These are phyloP conservation scores for Epithemia pelagica DNA, from an alignment of 108 stramenopile species.

Conservation along the genomic window DNA sequence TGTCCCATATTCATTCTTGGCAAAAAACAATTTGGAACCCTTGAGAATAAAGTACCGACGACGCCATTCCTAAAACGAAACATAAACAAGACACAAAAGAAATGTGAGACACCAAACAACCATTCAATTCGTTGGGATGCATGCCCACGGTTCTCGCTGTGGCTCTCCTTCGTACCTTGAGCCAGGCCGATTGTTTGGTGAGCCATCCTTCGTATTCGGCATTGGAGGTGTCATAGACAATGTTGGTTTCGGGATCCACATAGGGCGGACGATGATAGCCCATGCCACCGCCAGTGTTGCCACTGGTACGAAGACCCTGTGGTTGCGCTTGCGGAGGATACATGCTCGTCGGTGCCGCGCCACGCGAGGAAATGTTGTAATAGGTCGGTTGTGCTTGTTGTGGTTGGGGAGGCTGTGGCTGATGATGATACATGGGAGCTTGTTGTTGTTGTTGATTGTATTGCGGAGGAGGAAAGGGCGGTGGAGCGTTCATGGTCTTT, in stretches of 20 bases:
- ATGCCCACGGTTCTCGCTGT: background rate
- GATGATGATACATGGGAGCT: background rate
- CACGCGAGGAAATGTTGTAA: background rate
- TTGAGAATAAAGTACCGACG: conserved; percentile 97
- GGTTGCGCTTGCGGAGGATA: conserved; percentile 1
- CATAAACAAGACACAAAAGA: background rate
- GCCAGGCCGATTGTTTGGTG: conserved; percentile 88
- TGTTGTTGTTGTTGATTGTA: background rate
- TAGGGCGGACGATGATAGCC: conserved; percentile 52
- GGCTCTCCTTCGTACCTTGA: too few relatives aligned
- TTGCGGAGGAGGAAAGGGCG: background rate
- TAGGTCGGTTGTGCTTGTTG: background rate
- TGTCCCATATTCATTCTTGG: conserved; percentile 66
- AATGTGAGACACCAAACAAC: background rate
- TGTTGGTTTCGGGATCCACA: conserved; percentile 77
- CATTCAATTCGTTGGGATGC: background rate
- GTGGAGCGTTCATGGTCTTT: background rate
- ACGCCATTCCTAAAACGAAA: conserved; percentile 87
- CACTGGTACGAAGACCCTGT: background rate
- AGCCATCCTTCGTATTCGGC: conserved; percentile 88
- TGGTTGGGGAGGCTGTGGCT: background rate
- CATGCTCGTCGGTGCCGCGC: background rate
- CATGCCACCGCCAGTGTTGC: background rate
- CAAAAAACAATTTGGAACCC: conserved; percentile 94
- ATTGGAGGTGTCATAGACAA: conserved; percentile 75